A percentile compares a stretch with the other conserved stretches of the same genome.
These are phyloP conservation scores for Grigorovia humatica DNA, from an alignment of 805 yeast species.

Conservation along the genomic window DNA sequence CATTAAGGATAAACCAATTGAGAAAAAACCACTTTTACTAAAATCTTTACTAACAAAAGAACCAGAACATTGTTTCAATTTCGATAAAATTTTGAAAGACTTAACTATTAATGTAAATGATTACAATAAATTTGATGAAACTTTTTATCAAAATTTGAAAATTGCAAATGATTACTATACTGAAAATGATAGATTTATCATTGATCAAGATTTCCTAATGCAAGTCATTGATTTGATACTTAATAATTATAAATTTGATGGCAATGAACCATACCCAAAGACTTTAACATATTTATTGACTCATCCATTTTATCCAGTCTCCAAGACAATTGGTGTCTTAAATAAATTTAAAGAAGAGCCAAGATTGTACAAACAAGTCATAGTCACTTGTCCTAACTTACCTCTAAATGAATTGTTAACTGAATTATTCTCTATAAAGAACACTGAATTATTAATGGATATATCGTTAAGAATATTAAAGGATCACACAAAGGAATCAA, in stretches of 20 bases:
- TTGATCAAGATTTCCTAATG: constrained; percentile 44
- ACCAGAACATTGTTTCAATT: constrained; percentile 12
- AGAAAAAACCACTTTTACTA: constrained; percentile 11
- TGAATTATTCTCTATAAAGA: constrained; percentile 46
- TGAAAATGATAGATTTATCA: constrained; percentile 52
- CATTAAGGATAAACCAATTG: not conserved
- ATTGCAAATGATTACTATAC: constrained; percentile 44
- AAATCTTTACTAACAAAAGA: constrained; percentile 15
- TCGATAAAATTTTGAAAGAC: constrained; percentile 17
- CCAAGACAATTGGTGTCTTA: constrained; percentile 46
- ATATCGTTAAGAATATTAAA: constrained; percentile 53
- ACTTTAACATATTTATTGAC: constrained; percentile 67
- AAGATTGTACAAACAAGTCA: constrained; percentile 67
- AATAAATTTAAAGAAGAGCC: constrained; percentile 43
- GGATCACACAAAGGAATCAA: constrained; percentile 52
- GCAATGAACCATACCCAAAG: constrained; percentile 35
- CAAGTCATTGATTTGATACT: constrained; percentile 37
- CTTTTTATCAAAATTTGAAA: constrained; percentile 24
- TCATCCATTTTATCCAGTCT: constrained; percentile 74
- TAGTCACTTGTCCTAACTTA: constrained; percentile 66
- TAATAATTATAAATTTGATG: constrained; percentile 9
- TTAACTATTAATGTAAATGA: constrained; percentile 14
- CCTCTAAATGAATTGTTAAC: constrained; percentile 51
- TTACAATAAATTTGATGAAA: constrained; percentile 24
- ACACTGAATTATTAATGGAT: constrained; percentile 58